Base-by-base conservation (phyloP, 1,139 yeast species). In the Yarrowia galli region DNA sequence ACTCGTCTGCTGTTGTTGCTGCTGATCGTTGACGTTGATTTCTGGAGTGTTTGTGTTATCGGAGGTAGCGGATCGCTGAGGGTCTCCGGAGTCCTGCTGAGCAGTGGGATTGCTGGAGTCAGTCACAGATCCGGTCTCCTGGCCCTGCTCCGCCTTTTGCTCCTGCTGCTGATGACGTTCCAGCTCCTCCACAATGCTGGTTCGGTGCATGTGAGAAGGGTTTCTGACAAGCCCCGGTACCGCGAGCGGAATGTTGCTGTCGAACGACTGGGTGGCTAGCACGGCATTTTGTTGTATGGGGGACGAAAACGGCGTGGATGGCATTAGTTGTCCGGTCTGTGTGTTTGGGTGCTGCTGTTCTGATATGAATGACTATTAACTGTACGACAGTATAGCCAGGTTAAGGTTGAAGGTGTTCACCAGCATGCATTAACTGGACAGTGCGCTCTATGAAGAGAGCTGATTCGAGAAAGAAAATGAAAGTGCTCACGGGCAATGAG, bases 231-330 rank as follows among this genome's bases (percentile, higher is more conserved):
- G 64, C 18, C 64, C 64, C 20, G 64, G 51, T 2, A 58, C 64
- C 25, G 64, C 64, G n/a, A 43, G 64, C 15, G 64, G 64, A 22
- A 58, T 58, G 40, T 58, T 58, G 46, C 38, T 18, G 40, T 58
- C 64, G 36, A 43, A 58, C 13, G 51, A 32, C 23, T 28, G 22
- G 42, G 64, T 42, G 20, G 64, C 64, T 58, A 58, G 64, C 64
- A 58, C 64, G 64, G 64, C 64, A 58, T 58, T 58, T 43, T 58
- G 64, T 43, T 28, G 40, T 32, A 18, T 58, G 38, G 64, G 64
- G 20, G 64, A 58, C 64, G 64, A 58, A 20, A 58, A 58, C 42
- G 64, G 64, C 64, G 64, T 58, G 45, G 64, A 43, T 2, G 64
- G 64, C 64, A 58, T 58, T 56, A 56, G 38, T 22, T 42, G 28